Evolutionary conservation across 1,284 basidiomycete genomes (phyloP), one percentile per base, ranked within the genome.

Genomic region (Sphaerobolus stellatus): DNA sequence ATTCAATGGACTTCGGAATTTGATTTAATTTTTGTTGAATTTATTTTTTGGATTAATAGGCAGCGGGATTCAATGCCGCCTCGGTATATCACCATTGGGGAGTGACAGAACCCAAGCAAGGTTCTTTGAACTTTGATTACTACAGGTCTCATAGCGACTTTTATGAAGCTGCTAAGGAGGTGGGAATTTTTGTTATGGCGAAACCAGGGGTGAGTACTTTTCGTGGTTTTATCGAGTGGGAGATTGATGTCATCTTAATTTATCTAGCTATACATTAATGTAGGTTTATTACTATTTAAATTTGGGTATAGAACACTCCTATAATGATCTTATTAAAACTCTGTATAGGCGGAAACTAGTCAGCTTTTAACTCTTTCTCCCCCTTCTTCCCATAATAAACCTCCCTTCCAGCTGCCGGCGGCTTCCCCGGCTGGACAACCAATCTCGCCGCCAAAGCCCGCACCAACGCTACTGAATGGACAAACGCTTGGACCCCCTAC

Each of bases 391-490:
- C 11, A 11, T 11, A 36, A 11, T 36, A n/a, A 36, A 7, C 13
- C 30, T 29, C 28, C 41, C 62, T n/a, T n/a, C 33, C 33, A 36
- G 33, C 33, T 36, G 33, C 11, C n/a, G 33, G 33, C 33, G 33
- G 33, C 11, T 36, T 36, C n/a, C 33, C 33, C n/a, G 64, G 48
- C 49, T 40, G 43, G 59, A 48, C 48, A 30, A 45, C 56, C 5
- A 54, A 49, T 25, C 20, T 54, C 30, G 28, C 30, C 13, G 38
- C 31, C 30, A 20, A n/a, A 20, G 22, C 34, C 5, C 41, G 31
- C 25, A 54, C 51, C 34, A 30, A 52, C 46, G 38, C 31, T 2
- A 33, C 18, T 43, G 33, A 33, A 14, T 22, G 11, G 11, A 56
- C 29, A 50, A 44, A 43, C 13, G 50, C 55, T 7, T 56, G 55